These are phyloP conservation scores for Taphrina communis DNA, from an alignment of 1,139 yeast genomes.

Conservation along the genomic window DNA sequence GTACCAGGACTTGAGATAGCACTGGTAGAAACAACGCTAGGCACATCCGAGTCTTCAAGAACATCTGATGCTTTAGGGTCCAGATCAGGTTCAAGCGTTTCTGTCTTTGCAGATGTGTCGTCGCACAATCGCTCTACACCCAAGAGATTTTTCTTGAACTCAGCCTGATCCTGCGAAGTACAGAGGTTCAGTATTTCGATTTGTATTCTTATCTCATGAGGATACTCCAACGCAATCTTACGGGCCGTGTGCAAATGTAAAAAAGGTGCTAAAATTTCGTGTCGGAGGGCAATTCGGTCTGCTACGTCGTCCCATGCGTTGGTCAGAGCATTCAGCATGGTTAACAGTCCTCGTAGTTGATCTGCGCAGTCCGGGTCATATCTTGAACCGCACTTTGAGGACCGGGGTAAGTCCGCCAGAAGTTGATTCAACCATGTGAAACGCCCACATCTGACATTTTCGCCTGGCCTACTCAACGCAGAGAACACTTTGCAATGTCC, in stretches of 20 bases:
- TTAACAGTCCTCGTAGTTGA: constrained; percentile 6
- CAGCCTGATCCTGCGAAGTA: not conserved
- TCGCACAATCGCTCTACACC: too few relatives aligned
- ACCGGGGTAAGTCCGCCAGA: not conserved
- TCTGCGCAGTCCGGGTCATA: not conserved
- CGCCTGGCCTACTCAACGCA: not conserved
- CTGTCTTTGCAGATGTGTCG: too few relatives aligned
- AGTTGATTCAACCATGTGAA: constrained; percentile 10
- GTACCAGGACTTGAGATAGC: too few relatives aligned
- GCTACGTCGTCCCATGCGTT: constrained; percentile 17
- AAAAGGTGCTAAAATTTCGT: constrained; percentile 7
- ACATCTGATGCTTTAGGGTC: too few relatives aligned
- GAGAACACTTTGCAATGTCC: constrained; percentile 5
- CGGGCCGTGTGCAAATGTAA: not conserved
- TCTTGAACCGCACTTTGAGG: not conserved
- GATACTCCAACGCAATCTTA: not conserved
- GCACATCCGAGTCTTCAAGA: too few relatives aligned
- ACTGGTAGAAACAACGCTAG: too few relatives aligned
- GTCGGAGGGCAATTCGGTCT: constrained; percentile 26
- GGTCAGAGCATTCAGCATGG: constrained; percentile 16
- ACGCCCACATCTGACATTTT: not conserved
- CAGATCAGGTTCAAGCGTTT: not conserved
- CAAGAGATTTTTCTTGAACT: not conserved
- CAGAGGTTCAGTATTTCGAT: not conserved
- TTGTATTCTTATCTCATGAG: constrained; percentile 1